These are phyloP conservation scores for Corynespora cassiicola DNA, from an alignment of 2,329 filamentous ascomycete species.

Conservation along the genomic window DNA sequence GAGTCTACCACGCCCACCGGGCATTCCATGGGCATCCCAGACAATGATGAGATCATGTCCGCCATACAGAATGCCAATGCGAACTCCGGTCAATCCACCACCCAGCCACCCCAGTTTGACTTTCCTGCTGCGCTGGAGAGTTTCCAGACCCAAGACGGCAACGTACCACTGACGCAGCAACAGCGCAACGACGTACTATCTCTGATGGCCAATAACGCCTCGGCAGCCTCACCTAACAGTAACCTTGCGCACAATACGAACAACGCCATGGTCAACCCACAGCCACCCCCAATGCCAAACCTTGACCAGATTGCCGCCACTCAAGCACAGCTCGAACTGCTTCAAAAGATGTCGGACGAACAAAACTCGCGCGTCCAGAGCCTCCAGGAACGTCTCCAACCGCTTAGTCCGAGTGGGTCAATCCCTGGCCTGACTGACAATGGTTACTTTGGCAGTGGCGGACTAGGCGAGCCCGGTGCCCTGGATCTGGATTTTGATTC, in stretches of 20 bases:
- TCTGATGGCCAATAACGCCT: slow-evolving; percentile 55
- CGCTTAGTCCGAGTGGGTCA: slow-evolving; percentile 78
- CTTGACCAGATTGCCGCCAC: slow-evolving; percentile 72
- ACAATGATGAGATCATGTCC: slow-evolving; percentile 58
- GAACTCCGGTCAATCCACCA: slow-evolving; percentile 35
- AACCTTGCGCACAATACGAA: slow-evolving; percentile 48
- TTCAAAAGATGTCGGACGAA: slow-evolving; percentile 79
- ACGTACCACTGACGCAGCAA: slow-evolving; percentile 54
- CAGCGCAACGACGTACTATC: slow-evolving; percentile 56
- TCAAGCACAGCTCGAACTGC: slow-evolving; percentile 76
- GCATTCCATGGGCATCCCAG: slow-evolving; percentile 38
- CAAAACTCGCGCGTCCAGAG: slow-evolving; percentile 80
- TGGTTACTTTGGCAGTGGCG: slow-evolving; percentile 42
- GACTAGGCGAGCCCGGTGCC: slow-evolving; percentile 44
- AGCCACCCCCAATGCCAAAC: slow-evolving; percentile 60
- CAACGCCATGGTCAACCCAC: slow-evolving; percentile 64
- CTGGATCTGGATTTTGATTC: slow-evolving; percentile 61
- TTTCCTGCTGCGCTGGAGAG: slow-evolving; percentile 55
- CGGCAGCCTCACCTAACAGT: slow-evolving; percentile 40
- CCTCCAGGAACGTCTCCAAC: slow-evolving; percentile 75
- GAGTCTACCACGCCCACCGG: slow-evolving; percentile 47
- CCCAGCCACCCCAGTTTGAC: slow-evolving; percentile 48
- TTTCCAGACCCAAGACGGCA: slow-evolving; percentile 54
- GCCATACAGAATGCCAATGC: slow-evolving; percentile 56
- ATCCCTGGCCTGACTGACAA: slow-evolving; percentile 69